Conservation (phyloP, 345 rosid genomes). For the Microcos paniculata region DNA sequence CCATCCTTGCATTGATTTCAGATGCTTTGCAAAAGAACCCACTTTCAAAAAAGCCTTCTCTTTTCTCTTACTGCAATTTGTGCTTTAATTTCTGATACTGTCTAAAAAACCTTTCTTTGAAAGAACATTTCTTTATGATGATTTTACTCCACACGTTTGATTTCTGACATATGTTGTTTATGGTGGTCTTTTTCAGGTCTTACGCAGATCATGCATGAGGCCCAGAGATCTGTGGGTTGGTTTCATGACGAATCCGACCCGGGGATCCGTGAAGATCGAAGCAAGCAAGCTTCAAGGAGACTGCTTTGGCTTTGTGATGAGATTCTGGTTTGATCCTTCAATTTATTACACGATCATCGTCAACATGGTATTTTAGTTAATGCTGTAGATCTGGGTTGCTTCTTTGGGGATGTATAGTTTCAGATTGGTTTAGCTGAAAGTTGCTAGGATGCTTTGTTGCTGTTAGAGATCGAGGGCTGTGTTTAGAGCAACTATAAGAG, state of each 20-base stretch:
- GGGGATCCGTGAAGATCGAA: constrained; percentile 27
- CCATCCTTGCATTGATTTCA: neutral
- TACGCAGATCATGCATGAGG: constrained; percentile 62
- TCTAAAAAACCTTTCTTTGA: too few relatives aligned
- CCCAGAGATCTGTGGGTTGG: constrained; percentile 81
- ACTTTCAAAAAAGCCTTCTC: neutral
- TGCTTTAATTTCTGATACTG: neutral
- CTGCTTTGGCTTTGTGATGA: constrained; percentile 31
- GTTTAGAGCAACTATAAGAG: neutral
- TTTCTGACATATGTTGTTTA: neutral
- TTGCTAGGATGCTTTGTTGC: neutral
- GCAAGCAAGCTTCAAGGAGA: constrained; percentile 35
- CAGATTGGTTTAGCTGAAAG: neutral
- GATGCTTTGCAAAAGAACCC: neutral
- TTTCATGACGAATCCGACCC: constrained; percentile 68
- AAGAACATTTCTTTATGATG: neutral
- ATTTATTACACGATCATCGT: neutral
- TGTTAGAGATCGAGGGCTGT: neutral
- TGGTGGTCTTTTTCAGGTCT: constrained; percentile 42
- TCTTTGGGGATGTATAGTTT: neutral
- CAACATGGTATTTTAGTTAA: neutral
- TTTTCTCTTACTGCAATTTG: neutral
- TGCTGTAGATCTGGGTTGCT: neutral
- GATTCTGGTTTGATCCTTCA: neutral
- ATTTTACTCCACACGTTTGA: neutral